Percentiles rank a stretch among this genome's conserved stretches.
Conservation (phyloP, 164 flowering plant genomes). For the Houttuynia cordata region DNA sequence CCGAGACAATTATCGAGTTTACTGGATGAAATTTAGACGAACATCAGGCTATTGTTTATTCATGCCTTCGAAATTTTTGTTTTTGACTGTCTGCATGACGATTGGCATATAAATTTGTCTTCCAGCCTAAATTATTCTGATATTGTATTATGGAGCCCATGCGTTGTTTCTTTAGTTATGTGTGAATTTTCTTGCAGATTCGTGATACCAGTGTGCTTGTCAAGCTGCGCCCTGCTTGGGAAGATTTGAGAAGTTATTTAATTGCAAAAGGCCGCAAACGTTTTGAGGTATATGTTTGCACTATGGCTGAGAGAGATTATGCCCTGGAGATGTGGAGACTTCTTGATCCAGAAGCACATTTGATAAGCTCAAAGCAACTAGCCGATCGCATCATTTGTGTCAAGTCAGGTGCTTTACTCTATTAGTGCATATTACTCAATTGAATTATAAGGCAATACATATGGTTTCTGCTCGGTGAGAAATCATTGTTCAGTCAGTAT, state of each 20-base stretch:
- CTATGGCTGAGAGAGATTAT: constrained; percentile 99
- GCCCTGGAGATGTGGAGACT: constrained; percentile 99
- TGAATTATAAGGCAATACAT: no score
- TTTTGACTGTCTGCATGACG: no score
- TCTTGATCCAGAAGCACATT: constrained; percentile 82
- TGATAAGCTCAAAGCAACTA: constrained; percentile 63
- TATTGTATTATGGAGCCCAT: background rate
- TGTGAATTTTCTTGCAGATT: constrained; percentile 24
- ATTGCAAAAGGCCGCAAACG: constrained; percentile 90
- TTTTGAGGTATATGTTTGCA: constrained; percentile 97
- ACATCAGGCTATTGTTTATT: no score
- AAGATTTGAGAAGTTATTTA: constrained; percentile 82
- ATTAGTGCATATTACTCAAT: background rate
- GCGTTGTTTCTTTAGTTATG: background rate
- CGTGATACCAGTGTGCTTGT: constrained; percentile 99
- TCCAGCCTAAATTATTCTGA: no score
- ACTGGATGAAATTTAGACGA: no score
- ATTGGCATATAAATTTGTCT: no score
- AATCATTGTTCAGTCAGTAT: no score
- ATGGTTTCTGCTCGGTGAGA: no score
- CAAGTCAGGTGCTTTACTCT: constrained; percentile 46
- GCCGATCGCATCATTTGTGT: constrained; percentile 84
- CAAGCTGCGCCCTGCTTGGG: constrained; percentile 96
- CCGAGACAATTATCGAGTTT: no score
- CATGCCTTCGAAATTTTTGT: no score